Base-by-base conservation (phyloP, 1,284 basidiomycete species). In the Cryptococcus jaspeensis region DNA sequence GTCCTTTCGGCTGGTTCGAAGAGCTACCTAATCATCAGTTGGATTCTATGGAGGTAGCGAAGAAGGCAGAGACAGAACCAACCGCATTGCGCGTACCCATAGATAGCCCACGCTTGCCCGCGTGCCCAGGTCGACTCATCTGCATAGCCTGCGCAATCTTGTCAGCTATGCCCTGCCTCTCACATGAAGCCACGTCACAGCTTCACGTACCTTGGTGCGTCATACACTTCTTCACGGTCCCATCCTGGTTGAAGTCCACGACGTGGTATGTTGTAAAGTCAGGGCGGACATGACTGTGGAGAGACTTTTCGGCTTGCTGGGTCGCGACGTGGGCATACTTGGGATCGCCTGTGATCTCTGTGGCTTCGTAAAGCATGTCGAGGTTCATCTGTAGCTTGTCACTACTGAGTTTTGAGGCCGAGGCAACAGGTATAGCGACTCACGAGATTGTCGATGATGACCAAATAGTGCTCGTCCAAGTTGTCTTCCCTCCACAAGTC, bases 361-460 rank as follows among this genome's bases (percentile, higher is more conserved):
- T 64, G 2, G 65, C 71, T 45, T 66, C 55, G 55, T 69, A 74
- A 49, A 74, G 47, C 45, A 74, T 54, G 53, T 73, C 71, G 7
- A 74, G 68, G 51, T 74, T 74, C 71, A 74, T 74, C 69, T 72
- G 49, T 15, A 18, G 25, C 8, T 11, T 20, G 52, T 28, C 40
- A 32, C n/a, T 22, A 41, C 16, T 18, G 13, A 53, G 28, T 32
- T 5, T 13, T n/a, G 12, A 7, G 44, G 20, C 23, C 25, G 3
- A 18, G 4, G 5, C 16, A 15, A 48, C 12, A 9, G n/a, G 46
- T 5, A 32, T 32, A 20, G 35, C 7, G 2, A 63, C 66, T 46
- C 48, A 69, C 70, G 68, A 75, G 70, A 53, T 72, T 75, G 62
- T 75, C 73, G 40, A 75, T 72, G 54, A 75, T 75, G 16, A 66